Evolutionary conservation across 129 eudicot genomes (phyloP), one percentile per base, ranked within the genome.

Genomic region (Mikania micrantha): DNA sequence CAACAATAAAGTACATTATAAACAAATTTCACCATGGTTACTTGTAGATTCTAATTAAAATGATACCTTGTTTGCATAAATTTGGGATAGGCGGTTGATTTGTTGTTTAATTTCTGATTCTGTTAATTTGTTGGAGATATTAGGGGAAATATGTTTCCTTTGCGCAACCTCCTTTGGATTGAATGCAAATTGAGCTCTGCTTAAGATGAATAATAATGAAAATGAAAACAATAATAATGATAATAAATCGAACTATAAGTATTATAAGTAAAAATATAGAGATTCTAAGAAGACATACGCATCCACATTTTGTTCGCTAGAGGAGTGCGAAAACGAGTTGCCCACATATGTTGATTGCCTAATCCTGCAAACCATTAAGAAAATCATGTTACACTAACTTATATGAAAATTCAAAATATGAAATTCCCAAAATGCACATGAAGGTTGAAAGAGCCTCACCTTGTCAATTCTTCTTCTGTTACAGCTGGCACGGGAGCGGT

Each of bases 31-130:
- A n/a, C n/a, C n/a, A n/a, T n/a, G 45, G 25, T 70, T 12, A 22
- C 68, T 28, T 45, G 64, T n/a, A 15, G 35, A 25, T 63, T 16
- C 41, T 5, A 40, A 35, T 38, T 70, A 47, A 39, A 39, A 59
- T 49, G 15, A 70, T 79, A 90, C 99, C 95, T 85, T 83, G 60
- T 94, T 87, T 56, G 90, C 65, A 53, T 77, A 58, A 29, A 90
- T 57, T 53, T 81, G 82, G 75, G 93, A 83, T 4, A 89, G 77
- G 48, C 97, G 86, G 32, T 70, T 83, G 72, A 94, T 85, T 66
- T 83, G 85, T 41, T 81, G 95, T 71, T 79, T 79, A 71, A 94
- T 87, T 74, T 87, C 93, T 36, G 82, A 60, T 83, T 94, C 99
- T 10, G 90, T 76, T 35, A 78, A 79, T 72, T 76, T 83, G 35